Base-by-base conservation (phyloP, 768 basidiomycete species). In the Lactarius psammicola region DNA sequence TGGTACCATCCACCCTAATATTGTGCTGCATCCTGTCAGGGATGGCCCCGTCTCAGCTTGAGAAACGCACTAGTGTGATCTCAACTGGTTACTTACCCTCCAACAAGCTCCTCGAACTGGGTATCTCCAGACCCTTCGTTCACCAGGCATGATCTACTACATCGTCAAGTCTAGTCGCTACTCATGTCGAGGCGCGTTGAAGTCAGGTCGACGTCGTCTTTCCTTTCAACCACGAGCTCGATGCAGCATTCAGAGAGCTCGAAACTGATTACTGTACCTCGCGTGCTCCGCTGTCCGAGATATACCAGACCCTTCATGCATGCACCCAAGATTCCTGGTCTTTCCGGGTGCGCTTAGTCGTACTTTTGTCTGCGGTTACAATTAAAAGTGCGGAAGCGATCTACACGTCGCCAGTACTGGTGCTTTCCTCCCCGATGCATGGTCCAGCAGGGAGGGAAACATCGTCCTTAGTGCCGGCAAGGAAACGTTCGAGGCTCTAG, bases 361-460 rank as follows among this genome's bases (percentile, higher is more conserved):
- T n/a, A 76, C 77, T 69, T 18, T 42, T 26, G 17, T 40, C 23
- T 33, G 20, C 59, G 18, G 23, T 18, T 65, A 1, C 18, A 7
- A 54, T 51, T 13, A 33, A 38, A 36, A 53, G 34, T 18, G 9
- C 34, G 33, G 2, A 63, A 51, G 60, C 31, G 64, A 59, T 28
- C 59, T 66, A 10, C 60, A 71, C 0, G 63, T 64, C 11, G 30
- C 65, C 18, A 62, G 60, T 8, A 69, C 72, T 6, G 82, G 85
- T 34, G 54, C 34, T 23, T 62, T 68, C 49, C 60, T 69, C 42
- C 69, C 69, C 11, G 88, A 89, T 66, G 80, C 79, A 2, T 92
- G 90, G 90, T 88, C 87, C 70, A 78, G 90, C 70, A 78, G 80
- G 2, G 82, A 86, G 20, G 85, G 86, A 4, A 69, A 85, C 53